A percentile compares a stretch with the other conserved stretches of the same genome.
Evolutionary conservation across 2,329 filamentous ascomycete genomes (phyloP).

Genomic region (Aspergillus ochraceus): DNA sequence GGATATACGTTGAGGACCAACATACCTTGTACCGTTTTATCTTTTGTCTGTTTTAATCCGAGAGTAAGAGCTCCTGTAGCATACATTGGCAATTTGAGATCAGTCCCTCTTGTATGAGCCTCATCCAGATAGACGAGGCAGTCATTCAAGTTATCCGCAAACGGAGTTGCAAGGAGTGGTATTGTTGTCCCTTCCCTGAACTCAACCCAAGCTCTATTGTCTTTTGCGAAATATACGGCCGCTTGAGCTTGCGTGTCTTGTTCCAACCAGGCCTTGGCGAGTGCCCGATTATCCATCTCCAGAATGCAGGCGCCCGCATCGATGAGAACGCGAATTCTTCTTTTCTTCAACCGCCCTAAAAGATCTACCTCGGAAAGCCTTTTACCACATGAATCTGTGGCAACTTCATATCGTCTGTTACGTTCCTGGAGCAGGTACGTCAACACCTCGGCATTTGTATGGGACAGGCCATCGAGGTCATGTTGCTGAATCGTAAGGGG

Average conservation of each 20-base stretch:
- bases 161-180: slow-evolving; percentile 56
- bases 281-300: slow-evolving; percentile 56
- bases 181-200: slow-evolving; percentile 39
- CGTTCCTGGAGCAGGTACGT: slow-evolving; percentile 56
- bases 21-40: slow-evolving; percentile 60
- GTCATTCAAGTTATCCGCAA: slow-evolving; percentile 51
- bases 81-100: slow-evolving; percentile 54
- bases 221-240: slow-evolving; percentile 55
- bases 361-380: slow-evolving; percentile 50
- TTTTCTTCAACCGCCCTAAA: slow-evolving; percentile 39
- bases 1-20: slow-evolving; percentile 1
- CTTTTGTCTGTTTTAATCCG: slow-evolving; percentile 59
- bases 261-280: slow-evolving; percentile 55
- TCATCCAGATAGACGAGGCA: slow-evolving; percentile 63
- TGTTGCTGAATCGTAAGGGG: slow-evolving; percentile 63
- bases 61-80: slow-evolving; percentile 58
- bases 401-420: slow-evolving; percentile 51
- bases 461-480: slow-evolving; percentile 56
- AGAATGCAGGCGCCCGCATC: slow-evolving; percentile 66
- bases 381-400: slow-evolving; percentile 25
- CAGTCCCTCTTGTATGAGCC: slow-evolving; percentile 61
- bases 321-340: slow-evolving; percentile 56
- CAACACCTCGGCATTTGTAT: slow-evolving; percentile 66
- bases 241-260: slow-evolving; percentile 47
- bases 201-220: slow-evolving; percentile 49